Conservation (phyloP, 208 protist species). For the Endotrypanum monterogeii region DNA sequence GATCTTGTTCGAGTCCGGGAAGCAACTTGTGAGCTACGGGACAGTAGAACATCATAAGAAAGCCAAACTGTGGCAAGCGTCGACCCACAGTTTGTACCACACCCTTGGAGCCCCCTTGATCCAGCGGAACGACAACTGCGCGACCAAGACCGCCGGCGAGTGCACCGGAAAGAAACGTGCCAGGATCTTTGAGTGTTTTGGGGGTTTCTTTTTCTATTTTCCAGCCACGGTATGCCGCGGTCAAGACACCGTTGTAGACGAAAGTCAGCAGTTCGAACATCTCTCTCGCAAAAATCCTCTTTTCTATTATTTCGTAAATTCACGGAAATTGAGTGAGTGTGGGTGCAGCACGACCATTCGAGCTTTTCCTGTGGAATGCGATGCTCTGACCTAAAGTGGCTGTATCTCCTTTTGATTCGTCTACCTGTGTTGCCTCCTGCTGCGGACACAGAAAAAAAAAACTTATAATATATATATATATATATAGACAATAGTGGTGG, state of each 20-base stretch:
- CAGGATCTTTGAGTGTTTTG: slow-evolving; percentile 67
- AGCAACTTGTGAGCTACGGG: slow-evolving; percentile 67
- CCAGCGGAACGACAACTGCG: slow-evolving; percentile 57
- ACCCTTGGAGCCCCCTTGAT: slow-evolving; percentile 81
- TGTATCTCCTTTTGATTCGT: no score
- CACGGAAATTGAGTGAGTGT: no score
- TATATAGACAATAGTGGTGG: no score
- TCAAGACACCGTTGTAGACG: slow-evolving; percentile 38
- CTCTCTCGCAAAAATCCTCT: neutral
- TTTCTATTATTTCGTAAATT: neutral
- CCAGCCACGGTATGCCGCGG: slow-evolving; percentile 38
- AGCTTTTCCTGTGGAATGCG: no score
- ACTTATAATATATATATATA: no score
- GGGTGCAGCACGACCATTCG: no score
- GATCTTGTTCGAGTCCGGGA: slow-evolving; percentile 63
- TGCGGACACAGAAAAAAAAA: no score
- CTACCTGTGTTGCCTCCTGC: no score
- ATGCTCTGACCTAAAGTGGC: no score
- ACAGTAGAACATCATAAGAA: slow-evolving; percentile 90
- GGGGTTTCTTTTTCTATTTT: slow-evolving; percentile 71
- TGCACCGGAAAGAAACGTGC: slow-evolving; percentile 78
- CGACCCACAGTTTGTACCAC: slow-evolving; percentile 61
- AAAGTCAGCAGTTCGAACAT: slow-evolving; percentile 65
- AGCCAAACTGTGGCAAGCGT: slow-evolving; percentile 78
- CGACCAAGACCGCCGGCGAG: slow-evolving; percentile 72